A percentile compares a stretch with the other conserved stretches of the same genome.
Evolutionary conservation across 169 alveolate species (phyloP).

Genomic region (Perkinsus chesapeaki): DNA sequence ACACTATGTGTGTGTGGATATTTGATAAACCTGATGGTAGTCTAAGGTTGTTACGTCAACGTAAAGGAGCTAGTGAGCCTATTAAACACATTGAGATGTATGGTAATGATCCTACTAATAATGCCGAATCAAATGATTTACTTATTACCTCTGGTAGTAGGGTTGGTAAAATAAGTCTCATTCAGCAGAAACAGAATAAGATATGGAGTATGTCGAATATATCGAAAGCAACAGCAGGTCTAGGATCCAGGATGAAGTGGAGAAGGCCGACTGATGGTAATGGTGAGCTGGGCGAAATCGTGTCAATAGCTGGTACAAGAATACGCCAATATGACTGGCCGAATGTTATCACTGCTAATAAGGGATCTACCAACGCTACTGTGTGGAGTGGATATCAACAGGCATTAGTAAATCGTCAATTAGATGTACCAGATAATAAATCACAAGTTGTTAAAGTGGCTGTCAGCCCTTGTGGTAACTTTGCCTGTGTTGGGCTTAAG

Average conservation of each 20-base stretch:
- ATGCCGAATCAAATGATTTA: neutral
- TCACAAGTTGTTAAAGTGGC: slow-evolving; percentile 31
- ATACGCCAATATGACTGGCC: slow-evolving; percentile 51
- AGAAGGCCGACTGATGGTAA: neutral
- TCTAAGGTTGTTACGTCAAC: neutral
- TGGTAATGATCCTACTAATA: neutral
- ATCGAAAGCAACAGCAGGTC: neutral
- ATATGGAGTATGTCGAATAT: neutral
- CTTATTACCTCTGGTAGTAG: neutral
- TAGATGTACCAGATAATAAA: slow-evolving; percentile 27
- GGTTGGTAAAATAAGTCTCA: neutral
- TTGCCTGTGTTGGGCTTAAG: slow-evolving; percentile 49
- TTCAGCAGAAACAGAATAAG: neutral
- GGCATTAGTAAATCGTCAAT: slow-evolving; percentile 40
- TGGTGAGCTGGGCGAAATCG: slow-evolving; percentile 7
- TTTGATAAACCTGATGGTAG: slow-evolving; percentile 29
- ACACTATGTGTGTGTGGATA: slow-evolving; percentile 56
- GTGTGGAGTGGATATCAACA: slow-evolving; percentile 52
- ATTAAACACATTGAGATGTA: neutral
- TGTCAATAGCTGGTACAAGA: slow-evolving; percentile 51
- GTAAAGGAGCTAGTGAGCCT: neutral
- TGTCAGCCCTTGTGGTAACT: slow-evolving; percentile 60
- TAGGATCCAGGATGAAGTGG: neutral
- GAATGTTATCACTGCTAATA: slow-evolving; percentile 46
- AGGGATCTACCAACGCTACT: slow-evolving; percentile 36